phyloP scores from a whole-genome alignment of 148 eudicot genomes.

The Gaultheria prostrata region DNA sequence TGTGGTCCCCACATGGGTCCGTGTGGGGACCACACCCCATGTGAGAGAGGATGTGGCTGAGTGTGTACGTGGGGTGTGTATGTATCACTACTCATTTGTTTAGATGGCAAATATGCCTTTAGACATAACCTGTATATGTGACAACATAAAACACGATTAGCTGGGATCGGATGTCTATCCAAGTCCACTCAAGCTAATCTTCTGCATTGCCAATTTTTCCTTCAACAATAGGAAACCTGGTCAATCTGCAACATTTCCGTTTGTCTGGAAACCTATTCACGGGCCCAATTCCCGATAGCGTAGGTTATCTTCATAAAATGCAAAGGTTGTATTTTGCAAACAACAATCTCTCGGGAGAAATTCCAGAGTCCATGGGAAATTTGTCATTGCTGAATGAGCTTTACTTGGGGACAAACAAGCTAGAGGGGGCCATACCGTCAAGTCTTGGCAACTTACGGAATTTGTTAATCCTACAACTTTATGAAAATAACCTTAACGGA shows the following conservation, averaged over 20 bases:
- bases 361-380: slow-evolving; percentile 12
- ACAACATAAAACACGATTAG: no score
- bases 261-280: not conserved
- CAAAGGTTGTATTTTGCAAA: not conserved
- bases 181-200: no score
- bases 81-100: no score
- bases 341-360: slow-evolving; percentile 8
- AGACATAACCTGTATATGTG: no score
- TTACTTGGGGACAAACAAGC: not conserved
- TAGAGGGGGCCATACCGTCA: not conserved
- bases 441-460: not conserved
- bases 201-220: not conserved
- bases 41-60: no score
- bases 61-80: no score
- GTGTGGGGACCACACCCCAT: no score
- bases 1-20: no score
- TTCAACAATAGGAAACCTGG: not conserved
- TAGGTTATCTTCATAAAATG: not conserved
- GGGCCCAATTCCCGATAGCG: not conserved
- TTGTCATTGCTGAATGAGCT: not conserved
- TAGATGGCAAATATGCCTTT: no score
- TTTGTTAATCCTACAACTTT: not conserved
- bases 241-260: not conserved
- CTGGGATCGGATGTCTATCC: no score
- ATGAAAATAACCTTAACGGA: slow-evolving; percentile 11